Percentiles rank a stretch among this genome's conserved stretches.
phyloP scores from a whole-genome alignment of 2,329 filamentous ascomycete genomes.

The Colletotrichum tanaceti region DNA sequence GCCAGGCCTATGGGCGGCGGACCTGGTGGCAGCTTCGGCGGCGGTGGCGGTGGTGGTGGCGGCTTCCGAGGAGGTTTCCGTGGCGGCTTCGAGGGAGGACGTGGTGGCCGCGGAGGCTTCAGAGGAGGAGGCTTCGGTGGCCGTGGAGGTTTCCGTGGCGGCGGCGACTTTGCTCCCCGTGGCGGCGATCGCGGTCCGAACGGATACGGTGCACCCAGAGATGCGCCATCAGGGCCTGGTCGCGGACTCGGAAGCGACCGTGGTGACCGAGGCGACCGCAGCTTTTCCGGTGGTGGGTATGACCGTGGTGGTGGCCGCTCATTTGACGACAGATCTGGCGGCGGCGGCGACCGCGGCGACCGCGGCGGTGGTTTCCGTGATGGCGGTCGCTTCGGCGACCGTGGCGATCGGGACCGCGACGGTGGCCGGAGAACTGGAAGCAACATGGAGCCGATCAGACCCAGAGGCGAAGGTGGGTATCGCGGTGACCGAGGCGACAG shows the following conservation, averaged over 20 bases:
- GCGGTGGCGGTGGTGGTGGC: constrained; percentile 63
- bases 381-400: constrained; percentile 46
- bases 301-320: constrained; percentile 67
- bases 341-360: constrained; percentile 40
- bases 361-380: constrained; percentile 60
- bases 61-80: constrained; percentile 63
- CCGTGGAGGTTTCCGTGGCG: constrained; percentile 61
- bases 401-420: constrained; percentile 46
- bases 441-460: constrained; percentile 86
- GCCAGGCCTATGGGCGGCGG: constrained; percentile 74
- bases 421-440: constrained; percentile 70
- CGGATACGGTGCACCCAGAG: constrained; percentile 64
- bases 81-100: constrained; percentile 51
- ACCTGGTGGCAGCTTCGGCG: constrained; percentile 69
- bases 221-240: constrained; percentile 70
- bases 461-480: constrained; percentile 69
- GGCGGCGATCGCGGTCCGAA: constrained; percentile 55
- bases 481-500: constrained; percentile 50
- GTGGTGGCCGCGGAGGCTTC: constrained; percentile 52
- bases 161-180: constrained; percentile 60
- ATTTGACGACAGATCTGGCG: constrained; percentile 68
- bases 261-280: constrained; percentile 60
- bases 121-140: constrained; percentile 65
- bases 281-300: constrained; percentile 63
- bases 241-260: constrained; percentile 56